These are phyloP conservation scores for Sporisorium sorghi DNA, from an alignment of 1,284 basidiomycete species.

Conservation along the genomic window DNA sequence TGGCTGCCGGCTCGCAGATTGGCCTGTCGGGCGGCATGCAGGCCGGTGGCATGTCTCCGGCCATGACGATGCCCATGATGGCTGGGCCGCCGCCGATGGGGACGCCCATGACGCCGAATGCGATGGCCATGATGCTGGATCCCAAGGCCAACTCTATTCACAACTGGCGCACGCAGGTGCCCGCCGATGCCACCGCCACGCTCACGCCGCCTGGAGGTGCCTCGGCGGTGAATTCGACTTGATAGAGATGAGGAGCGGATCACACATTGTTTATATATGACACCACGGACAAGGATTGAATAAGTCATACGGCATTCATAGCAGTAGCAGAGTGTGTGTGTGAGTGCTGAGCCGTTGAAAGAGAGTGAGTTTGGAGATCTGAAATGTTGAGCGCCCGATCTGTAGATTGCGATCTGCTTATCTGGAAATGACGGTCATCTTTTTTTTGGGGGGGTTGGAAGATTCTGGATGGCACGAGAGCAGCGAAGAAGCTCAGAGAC, in stretches of 20 bases:
- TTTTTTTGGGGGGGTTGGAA: constrained; percentile 18
- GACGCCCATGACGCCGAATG: constrained; percentile 21
- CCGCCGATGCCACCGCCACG: constrained; percentile 39
- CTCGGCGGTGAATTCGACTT: constrained; percentile 37
- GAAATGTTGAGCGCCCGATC: not conserved
- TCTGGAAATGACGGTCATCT: not conserved
- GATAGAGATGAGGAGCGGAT: too few relatives aligned
- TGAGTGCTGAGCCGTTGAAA: not conserved
- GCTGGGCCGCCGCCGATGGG: too few relatives aligned
- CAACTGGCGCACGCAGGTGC: constrained; percentile 55
- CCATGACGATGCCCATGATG: constrained; percentile 42
- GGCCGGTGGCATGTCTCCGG: constrained; percentile 20
- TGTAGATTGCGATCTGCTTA: not conserved
- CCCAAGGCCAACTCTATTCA: constrained; percentile 52
- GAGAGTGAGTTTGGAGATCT: not conserved
- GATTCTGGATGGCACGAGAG: constrained; percentile 30
- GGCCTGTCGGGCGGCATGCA: constrained; percentile 15
- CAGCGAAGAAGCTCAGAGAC: constrained; percentile 25
- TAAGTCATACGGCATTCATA: too few relatives aligned
- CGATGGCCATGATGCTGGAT: constrained; percentile 49
- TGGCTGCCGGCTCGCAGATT: constrained; percentile 32
- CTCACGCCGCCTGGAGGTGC: constrained; percentile 33
- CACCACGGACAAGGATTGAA: not conserved
- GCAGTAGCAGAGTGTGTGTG: not conserved
- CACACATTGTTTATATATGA: not conserved